Base-by-base conservation (phyloP, 495 filamentous ascomycete genomes). In the Penicillium samsonianum region DNA sequence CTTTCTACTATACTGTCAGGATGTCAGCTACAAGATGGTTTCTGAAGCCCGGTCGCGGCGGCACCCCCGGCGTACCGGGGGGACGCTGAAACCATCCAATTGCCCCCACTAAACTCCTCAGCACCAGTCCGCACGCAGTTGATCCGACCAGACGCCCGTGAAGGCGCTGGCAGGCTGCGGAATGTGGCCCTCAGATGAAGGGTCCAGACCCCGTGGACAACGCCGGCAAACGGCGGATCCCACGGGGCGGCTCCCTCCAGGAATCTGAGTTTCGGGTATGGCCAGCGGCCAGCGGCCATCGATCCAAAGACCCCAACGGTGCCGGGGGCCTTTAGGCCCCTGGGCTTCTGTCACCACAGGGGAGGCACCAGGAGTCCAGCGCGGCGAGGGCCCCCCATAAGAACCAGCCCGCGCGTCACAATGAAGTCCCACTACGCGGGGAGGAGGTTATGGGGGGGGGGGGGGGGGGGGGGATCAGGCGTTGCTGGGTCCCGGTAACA, bases 221-320 rank as follows among this genome's bases (percentile, higher is more conserved):
- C 68, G 51, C 61, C 57, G 53, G 40, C 54, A 57, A 54, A 65
- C 69, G 57, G 60, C 72, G 75, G 74, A 45, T 75, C 71, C 67
- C 56, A 57, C 58, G 58, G 58, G 56, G 55, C 62, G 58, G 59
- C 57, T 75, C 61, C 74, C 76, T 72, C 75, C 80, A 40, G 68
- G 43, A 74, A 70, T 71, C 70, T 78, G 61, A 51, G n/a, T 51
- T 45, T 66, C 53, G 77, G 61, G 56, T 55, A 8, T 81, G 64
- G 72, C 76, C 71, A 78, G 51, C 62, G 70, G n/a, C n/a, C n/a
- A n/a, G n/a, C n/a, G n/a, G 77, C 73, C 76, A 83, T 64, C 49
- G 61, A 75, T 76, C 77, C 76, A 83, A 77, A 81, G 71, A 82
- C 73, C 73, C 76, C 78, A 72, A 53, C 76, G 37, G 58, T 54